Conservation (phyloP, 495 filamentous ascomycete species). For the Neurospora tetrasperma region DNA sequence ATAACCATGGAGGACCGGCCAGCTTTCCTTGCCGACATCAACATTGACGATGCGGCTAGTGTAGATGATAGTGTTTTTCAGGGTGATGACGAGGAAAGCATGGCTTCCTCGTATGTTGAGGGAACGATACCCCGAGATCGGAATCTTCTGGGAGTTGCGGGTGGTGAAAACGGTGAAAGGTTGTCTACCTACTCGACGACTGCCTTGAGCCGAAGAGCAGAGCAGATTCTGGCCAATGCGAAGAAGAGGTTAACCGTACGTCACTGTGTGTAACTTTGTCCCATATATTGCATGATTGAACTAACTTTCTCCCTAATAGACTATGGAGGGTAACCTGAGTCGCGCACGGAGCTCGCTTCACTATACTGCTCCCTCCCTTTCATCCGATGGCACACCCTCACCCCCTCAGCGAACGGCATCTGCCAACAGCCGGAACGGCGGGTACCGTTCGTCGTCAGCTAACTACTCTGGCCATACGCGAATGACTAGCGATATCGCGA, state of each 20-base stretch:
- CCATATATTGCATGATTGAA: neutral
- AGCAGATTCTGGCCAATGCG: conserved; percentile 82
- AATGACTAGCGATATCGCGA: conserved; percentile 35
- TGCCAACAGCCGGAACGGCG: conserved; percentile 17
- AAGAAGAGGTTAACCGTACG: conserved; percentile 80
- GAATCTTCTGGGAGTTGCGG: conserved; percentile 14
- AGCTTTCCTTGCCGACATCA: conserved; percentile 41
- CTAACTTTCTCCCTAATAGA: conserved; percentile 35
- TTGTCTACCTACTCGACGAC: conserved; percentile 49
- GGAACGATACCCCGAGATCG: conserved; percentile 21
- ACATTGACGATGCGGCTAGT: conserved; percentile 47
- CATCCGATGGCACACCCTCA: conserved; percentile 38
- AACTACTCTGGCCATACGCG: conserved; percentile 26
- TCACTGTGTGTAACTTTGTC: neutral
- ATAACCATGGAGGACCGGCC: conserved; percentile 36
- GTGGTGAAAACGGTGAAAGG: conserved; percentile 21
- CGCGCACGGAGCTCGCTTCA: conserved; percentile 67
- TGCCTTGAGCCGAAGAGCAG: conserved; percentile 70
- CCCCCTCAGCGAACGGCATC: conserved; percentile 31
- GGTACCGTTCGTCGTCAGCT: conserved; percentile 5
- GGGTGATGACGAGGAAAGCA: conserved; percentile 49
- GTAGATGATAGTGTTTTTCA: conserved; percentile 48
- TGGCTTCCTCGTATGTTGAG: conserved; percentile 40
- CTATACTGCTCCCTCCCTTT: conserved; percentile 47
- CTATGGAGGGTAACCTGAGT: conserved; percentile 83